These are phyloP conservation scores for Nidularia pulvinata DNA, from an alignment of 768 basidiomycete species.

Conservation along the genomic window DNA sequence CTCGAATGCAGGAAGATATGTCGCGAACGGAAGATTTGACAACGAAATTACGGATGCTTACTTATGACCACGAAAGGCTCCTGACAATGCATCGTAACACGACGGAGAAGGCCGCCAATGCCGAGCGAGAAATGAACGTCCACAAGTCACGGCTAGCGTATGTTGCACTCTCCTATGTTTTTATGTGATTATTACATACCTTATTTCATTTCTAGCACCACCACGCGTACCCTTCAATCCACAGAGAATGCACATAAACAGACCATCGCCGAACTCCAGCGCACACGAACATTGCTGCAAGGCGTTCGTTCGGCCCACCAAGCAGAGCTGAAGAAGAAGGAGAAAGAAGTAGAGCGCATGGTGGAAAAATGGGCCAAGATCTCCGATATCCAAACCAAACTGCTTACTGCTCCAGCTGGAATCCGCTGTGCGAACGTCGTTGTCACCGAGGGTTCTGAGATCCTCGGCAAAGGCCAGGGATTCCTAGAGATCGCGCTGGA, in stretches of 20 bases:
- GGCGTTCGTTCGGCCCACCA: constrained; percentile 67
- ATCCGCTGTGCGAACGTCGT: constrained; percentile 52
- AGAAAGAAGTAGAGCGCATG: constrained; percentile 77
- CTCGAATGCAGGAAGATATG: constrained; percentile 60
- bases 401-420: constrained; percentile 47
- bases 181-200: neutral
- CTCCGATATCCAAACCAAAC: constrained; percentile 64
- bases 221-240: constrained; percentile 52
- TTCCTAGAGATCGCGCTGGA: constrained; percentile 69
- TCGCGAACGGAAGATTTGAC: constrained; percentile 73
- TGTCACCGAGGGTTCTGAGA: constrained; percentile 41
- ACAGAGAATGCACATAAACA: constrained; percentile 71
- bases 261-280: constrained; percentile 68
- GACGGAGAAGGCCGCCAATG: constrained; percentile 61
- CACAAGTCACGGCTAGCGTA: constrained; percentile 75
- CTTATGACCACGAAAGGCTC: constrained; percentile 82
- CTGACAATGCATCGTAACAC: constrained; percentile 59
- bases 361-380: constrained; percentile 76
- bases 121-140: constrained; percentile 77
- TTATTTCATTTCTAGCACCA: constrained; percentile 32
- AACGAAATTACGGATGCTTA: constrained; percentile 72
- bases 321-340: constrained; percentile 77
- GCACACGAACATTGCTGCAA: constrained; percentile 68
- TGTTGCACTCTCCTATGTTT: constrained; percentile 20
- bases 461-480: constrained; percentile 47